phyloP scores from a whole-genome alignment of 352 stramenopile genomes.

The Aphanomyces euteiches region DNA sequence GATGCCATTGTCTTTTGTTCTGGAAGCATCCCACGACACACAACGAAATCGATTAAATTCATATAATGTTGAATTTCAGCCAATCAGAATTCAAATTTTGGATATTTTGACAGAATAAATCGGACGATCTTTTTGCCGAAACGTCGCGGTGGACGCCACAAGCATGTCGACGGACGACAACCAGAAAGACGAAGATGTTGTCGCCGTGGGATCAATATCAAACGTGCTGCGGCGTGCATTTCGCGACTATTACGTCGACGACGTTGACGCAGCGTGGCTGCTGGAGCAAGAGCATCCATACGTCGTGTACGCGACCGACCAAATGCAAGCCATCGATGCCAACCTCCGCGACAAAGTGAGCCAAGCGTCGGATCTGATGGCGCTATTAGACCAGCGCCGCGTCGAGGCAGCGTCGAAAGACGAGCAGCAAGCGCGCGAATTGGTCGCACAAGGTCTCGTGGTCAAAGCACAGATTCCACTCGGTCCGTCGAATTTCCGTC shows the following conservation, averaged over 20 bases:
- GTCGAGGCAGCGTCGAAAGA: conserved; percentile 44
- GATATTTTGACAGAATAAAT: too few species aligned
- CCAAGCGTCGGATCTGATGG: conserved; percentile 41
- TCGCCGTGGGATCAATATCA: conserved; percentile 62
- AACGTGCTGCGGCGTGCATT: conserved; percentile 77
- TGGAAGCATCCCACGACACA: too few species aligned
- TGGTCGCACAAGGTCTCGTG: conserved; percentile 56
- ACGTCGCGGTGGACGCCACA: neutral
- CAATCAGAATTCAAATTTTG: too few species aligned
- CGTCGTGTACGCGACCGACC: conserved; percentile 18
- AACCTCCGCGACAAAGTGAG: conserved; percentile 37
- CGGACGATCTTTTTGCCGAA: neutral
- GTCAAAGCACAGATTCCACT: conserved; percentile 72
- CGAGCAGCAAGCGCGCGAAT: conserved; percentile 40
- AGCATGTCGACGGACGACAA: neutral
- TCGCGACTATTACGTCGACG: conserved; percentile 46
- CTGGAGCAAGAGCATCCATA: conserved; percentile 19
- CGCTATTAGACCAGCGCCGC: conserved; percentile 51
- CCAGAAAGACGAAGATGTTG: conserved; percentile 48
- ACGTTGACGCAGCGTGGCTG: conserved; percentile 26
- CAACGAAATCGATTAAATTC: too few species aligned
- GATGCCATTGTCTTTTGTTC: too few species aligned
- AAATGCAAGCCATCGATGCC: conserved; percentile 20
- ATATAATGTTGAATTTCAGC: too few species aligned
- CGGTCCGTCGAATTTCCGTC: conserved; percentile 50